Percentiles rank a stretch among this genome's conserved stretches.
Conservation (phyloP, 495 filamentous ascomycete genomes). For the Penicillium pulvis region DNA sequence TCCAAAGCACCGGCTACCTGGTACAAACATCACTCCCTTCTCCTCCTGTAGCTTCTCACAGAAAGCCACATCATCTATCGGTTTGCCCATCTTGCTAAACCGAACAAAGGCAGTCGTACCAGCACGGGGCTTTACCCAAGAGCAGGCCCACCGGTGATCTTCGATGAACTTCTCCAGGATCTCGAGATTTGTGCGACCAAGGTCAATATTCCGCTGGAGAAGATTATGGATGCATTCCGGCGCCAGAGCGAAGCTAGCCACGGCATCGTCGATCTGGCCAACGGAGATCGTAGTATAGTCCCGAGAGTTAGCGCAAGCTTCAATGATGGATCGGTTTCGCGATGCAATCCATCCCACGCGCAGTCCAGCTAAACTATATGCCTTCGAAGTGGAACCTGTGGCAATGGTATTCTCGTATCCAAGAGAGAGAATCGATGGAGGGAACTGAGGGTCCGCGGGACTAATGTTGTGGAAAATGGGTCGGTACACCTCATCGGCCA, state of each 20-base stretch:
- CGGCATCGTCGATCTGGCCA: slow-evolving; percentile 75
- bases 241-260: slow-evolving; percentile 75
- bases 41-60: slow-evolving; percentile 68
- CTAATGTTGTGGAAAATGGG: slow-evolving; percentile 82
- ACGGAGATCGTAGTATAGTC: slow-evolving; percentile 90
- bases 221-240: slow-evolving; percentile 64
- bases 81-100: slow-evolving; percentile 63
- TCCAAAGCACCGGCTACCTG: slow-evolving; percentile 77
- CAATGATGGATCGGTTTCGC: slow-evolving; percentile 61
- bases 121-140: slow-evolving; percentile 76
- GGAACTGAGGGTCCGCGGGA: slow-evolving; percentile 57
- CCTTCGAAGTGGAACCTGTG: slow-evolving; percentile 85
- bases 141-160: slow-evolving; percentile 60
- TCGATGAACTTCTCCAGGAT: slow-evolving; percentile 70
- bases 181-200: slow-evolving; percentile 71
- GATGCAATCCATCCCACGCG: slow-evolving; percentile 83
- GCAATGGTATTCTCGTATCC: slow-evolving; percentile 70
- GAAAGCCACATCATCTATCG: slow-evolving; percentile 72
- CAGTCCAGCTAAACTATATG: slow-evolving; percentile 82
- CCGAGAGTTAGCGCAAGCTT: slow-evolving; percentile 63
- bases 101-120: slow-evolving; percentile 83
- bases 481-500: slow-evolving; percentile 85
- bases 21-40: slow-evolving; percentile 78
- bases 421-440: slow-evolving; percentile 69
- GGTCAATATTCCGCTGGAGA: slow-evolving; percentile 65